Evolutionary conservation across 345 rosid species (phyloP).

Genomic region (Kandelia obovata): DNA sequence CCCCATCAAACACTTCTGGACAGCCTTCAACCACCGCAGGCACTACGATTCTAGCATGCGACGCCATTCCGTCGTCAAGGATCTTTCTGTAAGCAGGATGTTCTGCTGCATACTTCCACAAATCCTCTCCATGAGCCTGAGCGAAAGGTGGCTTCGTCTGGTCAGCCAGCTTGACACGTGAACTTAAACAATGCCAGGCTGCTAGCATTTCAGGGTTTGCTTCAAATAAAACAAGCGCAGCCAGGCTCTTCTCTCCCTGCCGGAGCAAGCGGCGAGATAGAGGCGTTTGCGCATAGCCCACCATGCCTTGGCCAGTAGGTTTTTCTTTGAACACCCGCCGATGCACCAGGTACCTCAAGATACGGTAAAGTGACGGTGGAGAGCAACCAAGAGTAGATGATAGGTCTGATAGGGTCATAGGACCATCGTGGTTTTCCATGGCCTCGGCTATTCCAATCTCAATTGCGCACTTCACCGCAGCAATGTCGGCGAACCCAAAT

Average conservation of each 20-base stretch:
- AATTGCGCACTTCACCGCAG: conserved; percentile 71
- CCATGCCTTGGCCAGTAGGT: conserved; percentile 17
- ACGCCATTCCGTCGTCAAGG: conserved; percentile 65
- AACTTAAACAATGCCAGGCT: conserved; percentile 55
- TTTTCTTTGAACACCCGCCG: conserved; percentile 40
- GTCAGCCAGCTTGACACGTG: conserved; percentile 22
- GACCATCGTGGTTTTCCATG: conserved; percentile 41
- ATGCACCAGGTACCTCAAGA: conserved; percentile 65
- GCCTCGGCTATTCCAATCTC: conserved; percentile 71
- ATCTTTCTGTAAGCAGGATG: conserved; percentile 37
- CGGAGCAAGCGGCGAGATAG: conserved; percentile 52
- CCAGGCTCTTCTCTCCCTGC: conserved; percentile 39
- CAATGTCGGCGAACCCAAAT: conserved; percentile 50
- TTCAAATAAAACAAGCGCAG: conserved; percentile 39
- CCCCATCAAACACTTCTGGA: conserved; percentile 50
- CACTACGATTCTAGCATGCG: conserved; percentile 40
- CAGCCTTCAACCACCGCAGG: conserved; percentile 36
- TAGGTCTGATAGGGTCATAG: conserved; percentile 49
- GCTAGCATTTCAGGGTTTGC: conserved; percentile 50
- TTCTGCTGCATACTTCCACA: conserved; percentile 43
- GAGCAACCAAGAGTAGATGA: conserved; percentile 46
- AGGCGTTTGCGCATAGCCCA: conserved; percentile 45
- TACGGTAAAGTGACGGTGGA: conserved; percentile 46
- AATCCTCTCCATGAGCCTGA: conserved; percentile 44
- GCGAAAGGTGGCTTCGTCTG: conserved; percentile 36